A percentile compares a stretch with the other conserved stretches of the same genome.
These are phyloP conservation scores for Penicillium bovifimosum DNA, from an alignment of 495 filamentous ascomycete genomes.

Conservation along the genomic window DNA sequence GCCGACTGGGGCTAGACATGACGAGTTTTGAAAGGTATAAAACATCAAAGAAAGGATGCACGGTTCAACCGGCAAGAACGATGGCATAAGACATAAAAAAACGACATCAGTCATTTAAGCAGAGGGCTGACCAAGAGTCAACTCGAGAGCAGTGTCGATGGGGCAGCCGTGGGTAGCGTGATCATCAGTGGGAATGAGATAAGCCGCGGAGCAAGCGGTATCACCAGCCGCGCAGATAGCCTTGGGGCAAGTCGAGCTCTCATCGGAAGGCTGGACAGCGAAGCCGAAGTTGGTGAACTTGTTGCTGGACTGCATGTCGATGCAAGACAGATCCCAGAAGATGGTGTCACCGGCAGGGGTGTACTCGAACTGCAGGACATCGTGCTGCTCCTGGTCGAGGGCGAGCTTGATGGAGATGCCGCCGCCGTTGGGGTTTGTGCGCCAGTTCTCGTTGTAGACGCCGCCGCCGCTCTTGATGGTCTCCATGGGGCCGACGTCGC, in stretches of 20 bases:
- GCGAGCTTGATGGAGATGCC: slow-evolving; percentile 43
- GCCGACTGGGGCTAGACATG: slow-evolving; percentile 4
- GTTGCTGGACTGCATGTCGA: slow-evolving; percentile 35
- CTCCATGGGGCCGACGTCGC: slow-evolving; percentile 24
- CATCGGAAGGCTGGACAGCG: slow-evolving; percentile 30
- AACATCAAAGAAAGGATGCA: slow-evolving; percentile 16
- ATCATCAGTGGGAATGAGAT: slow-evolving; percentile 39
- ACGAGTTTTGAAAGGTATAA: slow-evolving; percentile 11
- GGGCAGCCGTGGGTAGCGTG: slow-evolving; percentile 44
- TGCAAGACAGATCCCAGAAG: slow-evolving; percentile 44
- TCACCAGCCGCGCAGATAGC: slow-evolving; percentile 39
- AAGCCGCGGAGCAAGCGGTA: slow-evolving; percentile 34
- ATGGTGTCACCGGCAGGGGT: slow-evolving; percentile 31
- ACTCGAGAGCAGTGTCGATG: slow-evolving; percentile 34
- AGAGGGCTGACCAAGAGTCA: slow-evolving; percentile 31
- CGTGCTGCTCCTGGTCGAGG: slow-evolving; percentile 22
- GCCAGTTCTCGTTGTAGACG: slow-evolving; percentile 33
- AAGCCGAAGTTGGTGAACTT: slow-evolving; percentile 41
- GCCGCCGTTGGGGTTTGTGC: slow-evolving; percentile 35
- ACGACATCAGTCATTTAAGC: slow-evolving; percentile 8
- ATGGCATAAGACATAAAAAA: not conserved
- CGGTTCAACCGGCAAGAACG: slow-evolving; percentile 28
- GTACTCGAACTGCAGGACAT: slow-evolving; percentile 46
- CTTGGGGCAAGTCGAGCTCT: slow-evolving; percentile 27
- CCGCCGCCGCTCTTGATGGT: slow-evolving; percentile 28